phyloP scores from a whole-genome alignment of 345 rosid species.

The Eucalyptus erythrocorys region DNA sequence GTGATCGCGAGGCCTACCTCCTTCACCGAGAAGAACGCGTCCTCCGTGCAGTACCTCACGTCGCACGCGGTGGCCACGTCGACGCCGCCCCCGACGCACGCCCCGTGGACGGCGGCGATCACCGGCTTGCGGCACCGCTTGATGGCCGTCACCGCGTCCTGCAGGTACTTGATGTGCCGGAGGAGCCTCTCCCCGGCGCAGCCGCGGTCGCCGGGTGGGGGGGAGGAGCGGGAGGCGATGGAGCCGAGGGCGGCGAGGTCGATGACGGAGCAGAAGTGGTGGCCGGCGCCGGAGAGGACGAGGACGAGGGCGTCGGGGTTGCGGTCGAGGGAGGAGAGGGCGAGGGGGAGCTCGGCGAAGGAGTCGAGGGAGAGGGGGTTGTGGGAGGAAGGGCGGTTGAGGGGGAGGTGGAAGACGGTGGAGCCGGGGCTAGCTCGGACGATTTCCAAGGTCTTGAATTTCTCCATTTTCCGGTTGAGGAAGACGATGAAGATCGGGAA shows the following conservation, averaged over 20 bases:
- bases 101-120: slow-evolving; percentile 57
- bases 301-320: slow-evolving; percentile 40
- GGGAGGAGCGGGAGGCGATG: slow-evolving; percentile 9
- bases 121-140: slow-evolving; percentile 79
- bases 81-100: slow-evolving; percentile 65
- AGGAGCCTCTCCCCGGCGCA: slow-evolving; percentile 42
- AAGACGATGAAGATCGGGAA: too few relatives aligned
- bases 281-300: slow-evolving; percentile 50
- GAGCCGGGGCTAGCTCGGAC: slow-evolving; percentile 16
- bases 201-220: slow-evolving; percentile 20
- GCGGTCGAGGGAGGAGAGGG: slow-evolving; percentile 46
- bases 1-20: slow-evolving; percentile 74
- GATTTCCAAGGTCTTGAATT: slow-evolving; percentile 37
- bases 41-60: slow-evolving; percentile 48
- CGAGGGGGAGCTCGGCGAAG: slow-evolving; percentile 65
- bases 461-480: slow-evolving; percentile 1
- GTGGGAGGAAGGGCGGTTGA: slow-evolving; percentile 49
- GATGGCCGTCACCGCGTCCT: slow-evolving; percentile 59
- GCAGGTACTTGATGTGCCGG: slow-evolving; percentile 42
- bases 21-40: slow-evolving; percentile 60
- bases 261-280: slow-evolving; percentile 75
- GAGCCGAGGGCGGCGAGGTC: slow-evolving; percentile 37
- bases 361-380: slow-evolving; percentile 53
- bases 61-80: slow-evolving; percentile 74
- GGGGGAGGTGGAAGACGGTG: slow-evolving; percentile 31